Evolutionary conservation across 2,329 filamentous ascomycete genomes (phyloP).

Genomic region (Neopestalotiopsis sp.): DNA sequence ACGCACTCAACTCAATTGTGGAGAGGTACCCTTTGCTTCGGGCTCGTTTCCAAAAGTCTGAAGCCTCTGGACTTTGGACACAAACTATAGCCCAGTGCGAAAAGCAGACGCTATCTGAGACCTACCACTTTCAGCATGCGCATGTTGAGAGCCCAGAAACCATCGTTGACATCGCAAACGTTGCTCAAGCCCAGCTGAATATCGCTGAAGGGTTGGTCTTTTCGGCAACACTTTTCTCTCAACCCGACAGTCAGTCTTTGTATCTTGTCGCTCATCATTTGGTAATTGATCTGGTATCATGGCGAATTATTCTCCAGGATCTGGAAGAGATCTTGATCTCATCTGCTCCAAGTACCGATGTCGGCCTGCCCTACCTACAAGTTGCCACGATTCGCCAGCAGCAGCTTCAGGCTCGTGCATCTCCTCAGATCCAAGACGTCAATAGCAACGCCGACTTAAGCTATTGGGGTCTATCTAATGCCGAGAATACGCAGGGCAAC

Average conservation of each 20-base stretch:
- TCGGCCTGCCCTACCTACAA: slow-evolving; percentile 30
- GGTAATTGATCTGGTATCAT: slow-evolving; percentile 51
- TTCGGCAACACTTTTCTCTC: slow-evolving; percentile 29
- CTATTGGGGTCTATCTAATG: slow-evolving; percentile 6
- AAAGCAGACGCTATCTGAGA: not conserved
- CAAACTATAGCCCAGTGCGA: not conserved
- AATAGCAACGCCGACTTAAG: not conserved
- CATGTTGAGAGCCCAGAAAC: not conserved
- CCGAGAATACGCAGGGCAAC: slow-evolving; percentile 10
- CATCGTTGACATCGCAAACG: not conserved
- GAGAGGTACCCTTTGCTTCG: slow-evolving; percentile 35
- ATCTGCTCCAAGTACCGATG: not conserved
- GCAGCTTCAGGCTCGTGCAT: slow-evolving; percentile 38
- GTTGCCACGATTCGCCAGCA: slow-evolving; percentile 19
- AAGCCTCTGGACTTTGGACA: not conserved
- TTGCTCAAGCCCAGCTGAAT: slow-evolving; percentile 24
- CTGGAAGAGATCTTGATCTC: slow-evolving; percentile 38
- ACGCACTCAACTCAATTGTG: slow-evolving; percentile 11
- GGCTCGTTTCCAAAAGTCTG: slow-evolving; percentile 33
- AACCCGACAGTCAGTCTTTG: slow-evolving; percentile 28
- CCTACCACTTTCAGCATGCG: not conserved
- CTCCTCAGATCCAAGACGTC: slow-evolving; percentile 32
- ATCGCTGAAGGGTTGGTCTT: slow-evolving; percentile 31
- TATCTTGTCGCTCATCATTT: slow-evolving; percentile 43
- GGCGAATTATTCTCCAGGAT: slow-evolving; percentile 50